Conservation (phyloP, 2,329 filamentous ascomycete species). For the Hypocreales sp. region DNA sequence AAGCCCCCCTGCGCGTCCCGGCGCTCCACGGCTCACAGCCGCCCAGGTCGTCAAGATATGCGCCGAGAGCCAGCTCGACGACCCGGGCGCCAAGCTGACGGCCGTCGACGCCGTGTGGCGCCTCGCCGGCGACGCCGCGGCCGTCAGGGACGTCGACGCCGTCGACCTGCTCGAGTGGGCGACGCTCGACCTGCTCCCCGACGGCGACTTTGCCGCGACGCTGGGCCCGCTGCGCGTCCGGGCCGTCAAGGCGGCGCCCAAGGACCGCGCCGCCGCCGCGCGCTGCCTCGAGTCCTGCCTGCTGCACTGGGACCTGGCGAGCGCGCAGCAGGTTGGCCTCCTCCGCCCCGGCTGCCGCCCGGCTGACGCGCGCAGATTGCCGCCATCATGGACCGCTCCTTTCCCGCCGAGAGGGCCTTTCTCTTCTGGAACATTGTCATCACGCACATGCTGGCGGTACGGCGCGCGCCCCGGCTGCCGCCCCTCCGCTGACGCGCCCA, state of each 20-base stretch:
- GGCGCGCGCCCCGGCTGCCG: constrained; percentile 4
- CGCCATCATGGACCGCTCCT: constrained; percentile 34
- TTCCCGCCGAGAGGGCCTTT: constrained; percentile 29
- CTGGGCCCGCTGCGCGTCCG: constrained; percentile 33
- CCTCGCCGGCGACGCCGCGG: constrained; percentile 28
- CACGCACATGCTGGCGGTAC: constrained; percentile 36
- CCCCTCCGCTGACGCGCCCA: constrained; percentile 9
- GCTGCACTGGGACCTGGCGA: constrained; percentile 37
- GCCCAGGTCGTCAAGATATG: constrained; percentile 28
- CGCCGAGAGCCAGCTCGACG: constrained; percentile 36
- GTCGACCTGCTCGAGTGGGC: constrained; percentile 42
- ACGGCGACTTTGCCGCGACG: constrained; percentile 27
- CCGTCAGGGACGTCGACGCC: constrained; percentile 31
- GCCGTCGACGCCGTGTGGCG: constrained; percentile 28
- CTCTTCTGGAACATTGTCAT: constrained; percentile 40
- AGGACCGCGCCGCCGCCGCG: constrained; percentile 23
- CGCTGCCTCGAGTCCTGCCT: constrained; percentile 37
- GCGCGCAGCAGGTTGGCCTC: constrained; percentile 36
- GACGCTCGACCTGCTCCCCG: constrained; percentile 19
- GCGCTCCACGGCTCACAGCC: not conserved
- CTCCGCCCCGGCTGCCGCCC: not conserved
- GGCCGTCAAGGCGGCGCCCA: constrained; percentile 36
- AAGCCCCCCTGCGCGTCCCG: not conserved
- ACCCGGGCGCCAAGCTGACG: constrained; percentile 26
- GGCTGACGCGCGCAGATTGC: constrained; percentile 27